Conservation (phyloP, 176 grass and related monocot species). For the Areca catechu region DNA sequence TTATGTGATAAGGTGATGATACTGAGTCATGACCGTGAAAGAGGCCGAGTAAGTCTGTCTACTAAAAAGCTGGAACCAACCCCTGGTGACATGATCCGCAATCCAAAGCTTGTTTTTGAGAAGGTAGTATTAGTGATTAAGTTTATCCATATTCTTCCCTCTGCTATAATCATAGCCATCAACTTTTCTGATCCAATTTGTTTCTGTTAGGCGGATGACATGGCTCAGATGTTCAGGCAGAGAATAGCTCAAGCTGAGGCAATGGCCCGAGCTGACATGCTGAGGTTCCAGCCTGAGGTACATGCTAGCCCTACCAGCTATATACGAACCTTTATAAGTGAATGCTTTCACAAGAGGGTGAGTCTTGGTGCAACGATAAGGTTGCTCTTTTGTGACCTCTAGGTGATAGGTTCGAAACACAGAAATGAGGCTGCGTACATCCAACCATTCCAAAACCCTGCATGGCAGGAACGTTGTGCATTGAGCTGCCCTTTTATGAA, state of each 20-base stretch:
- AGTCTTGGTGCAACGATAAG: too few relatives aligned
- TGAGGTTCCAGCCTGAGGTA: conserved; percentile 96
- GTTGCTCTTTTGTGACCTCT: too few relatives aligned
- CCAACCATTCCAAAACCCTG: too few relatives aligned
- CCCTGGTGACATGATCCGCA: conserved; percentile 97
- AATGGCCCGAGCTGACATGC: conserved; percentile 95
- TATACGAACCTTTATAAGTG: not conserved
- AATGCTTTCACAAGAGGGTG: not conserved
- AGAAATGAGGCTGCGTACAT: too few relatives aligned
- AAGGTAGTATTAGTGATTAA: conserved; percentile 35
- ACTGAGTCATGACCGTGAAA: conserved; percentile 92
- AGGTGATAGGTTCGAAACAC: too few relatives aligned
- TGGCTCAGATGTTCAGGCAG: conserved; percentile 98
- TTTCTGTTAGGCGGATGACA: conserved; percentile 69
- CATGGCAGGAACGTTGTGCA: too few relatives aligned
- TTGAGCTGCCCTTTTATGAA: too few relatives aligned
- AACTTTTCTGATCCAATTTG: conserved; percentile 16
- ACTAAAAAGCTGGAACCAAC: conserved; percentile 95
- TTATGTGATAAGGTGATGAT: conserved; percentile 67
- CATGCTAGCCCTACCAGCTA: not conserved
- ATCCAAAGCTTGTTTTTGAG: conserved; percentile 86
- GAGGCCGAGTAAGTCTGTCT: conserved; percentile 87
- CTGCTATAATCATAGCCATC: conserved; percentile 6
- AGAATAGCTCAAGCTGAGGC: conserved; percentile 93
- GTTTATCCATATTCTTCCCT: not conserved